Evolutionary conservation across 2,329 filamentous ascomycete species (phyloP), one percentile per base, ranked within the genome.

Genomic region (Fusarium guadeloupense): DNA sequence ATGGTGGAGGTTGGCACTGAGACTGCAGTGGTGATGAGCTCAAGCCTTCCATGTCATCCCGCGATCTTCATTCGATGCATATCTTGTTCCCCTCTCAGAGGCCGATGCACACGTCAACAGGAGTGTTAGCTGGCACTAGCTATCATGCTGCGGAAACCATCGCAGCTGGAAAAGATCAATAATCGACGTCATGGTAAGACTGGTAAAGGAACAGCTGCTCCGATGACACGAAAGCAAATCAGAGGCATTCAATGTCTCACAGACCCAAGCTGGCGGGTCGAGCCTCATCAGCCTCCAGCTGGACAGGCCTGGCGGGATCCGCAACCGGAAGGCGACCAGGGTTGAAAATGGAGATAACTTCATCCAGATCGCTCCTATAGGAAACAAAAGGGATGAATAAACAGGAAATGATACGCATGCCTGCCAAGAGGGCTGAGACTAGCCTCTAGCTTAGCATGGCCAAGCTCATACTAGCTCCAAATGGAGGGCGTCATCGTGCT

Each of bases 31-130:
- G 40, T 38, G 42, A 43, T 47, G 61, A 54, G 19, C 35, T 23
- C 56, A 65, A 64, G 61, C 61, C 61, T 25, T 50, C 56, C 40
- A 64, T 64, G 61, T 64, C 61, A 64, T 65, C 51, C 61, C 61
- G 51, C 40, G n/a, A 58, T 58, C 55, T 43, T 40, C 45, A 65
- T 64, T 65, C 41, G 56, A 30, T 21, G 31, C 10, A 13, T 20
- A 20, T 53, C 43, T 46, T 57, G 31, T 25, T 37, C 38, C 41
- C 42, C 42, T 45, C 48, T 37, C 35, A 40, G 26, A 31, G 49
- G 14, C 49, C 39, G 48, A 41, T 30, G 26, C 13, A 33, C 40
- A 56, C 44, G 46, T 58, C 49, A 48, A 62, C 38, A 26, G 12
- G 33, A 37, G 21, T 49, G 21, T 16, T 25, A n/a, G 16, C 10